A percentile compares a stretch with the other conserved stretches of the same genome.
Conservation (phyloP, 1,139 yeast genomes). For the Dujonia santamariae region DNA sequence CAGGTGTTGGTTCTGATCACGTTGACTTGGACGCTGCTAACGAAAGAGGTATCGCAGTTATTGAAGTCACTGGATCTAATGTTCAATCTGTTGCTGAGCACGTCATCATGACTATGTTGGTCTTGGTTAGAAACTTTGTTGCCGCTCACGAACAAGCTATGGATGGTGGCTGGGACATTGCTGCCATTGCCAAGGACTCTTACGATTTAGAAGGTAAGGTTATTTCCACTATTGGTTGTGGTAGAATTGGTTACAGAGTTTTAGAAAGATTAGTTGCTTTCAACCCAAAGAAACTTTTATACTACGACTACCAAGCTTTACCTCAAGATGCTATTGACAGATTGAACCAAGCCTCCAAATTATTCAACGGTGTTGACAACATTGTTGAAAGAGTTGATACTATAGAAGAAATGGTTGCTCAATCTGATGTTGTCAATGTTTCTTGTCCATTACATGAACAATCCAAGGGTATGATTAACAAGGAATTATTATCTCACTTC, state of each 20-base stretch:
- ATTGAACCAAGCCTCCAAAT: conserved; percentile 36
- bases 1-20: conserved; percentile 87
- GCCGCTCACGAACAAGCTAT: conserved; percentile 73
- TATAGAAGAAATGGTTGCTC: conserved; percentile 65
- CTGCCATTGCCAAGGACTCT: conserved; percentile 70
- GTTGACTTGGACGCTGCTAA: conserved; percentile 74
- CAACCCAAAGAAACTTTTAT: conserved; percentile 69
- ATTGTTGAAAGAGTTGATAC: conserved; percentile 59
- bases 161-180: conserved; percentile 71
- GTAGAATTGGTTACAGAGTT: conserved; percentile 78
- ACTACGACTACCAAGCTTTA: conserved; percentile 73
- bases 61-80: conserved; percentile 82
- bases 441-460: conserved; percentile 77
- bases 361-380: conserved; percentile 35
- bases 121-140: conserved; percentile 71
- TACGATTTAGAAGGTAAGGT: conserved; percentile 77
- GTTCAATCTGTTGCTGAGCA: conserved; percentile 83
- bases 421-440: conserved; percentile 73
- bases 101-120: conserved; percentile 70
- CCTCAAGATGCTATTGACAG: conserved; percentile 56
- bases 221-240: conserved; percentile 78
- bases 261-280: conserved; percentile 72
- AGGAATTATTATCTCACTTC: conserved; percentile 65
- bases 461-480: conserved; percentile 65
- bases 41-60: conserved; percentile 58